Percentiles rank a stretch among this genome's conserved stretches.
phyloP scores from a whole-genome alignment of 192 early-diverging fungal species.

The Umbelopsis isabellina region DNA sequence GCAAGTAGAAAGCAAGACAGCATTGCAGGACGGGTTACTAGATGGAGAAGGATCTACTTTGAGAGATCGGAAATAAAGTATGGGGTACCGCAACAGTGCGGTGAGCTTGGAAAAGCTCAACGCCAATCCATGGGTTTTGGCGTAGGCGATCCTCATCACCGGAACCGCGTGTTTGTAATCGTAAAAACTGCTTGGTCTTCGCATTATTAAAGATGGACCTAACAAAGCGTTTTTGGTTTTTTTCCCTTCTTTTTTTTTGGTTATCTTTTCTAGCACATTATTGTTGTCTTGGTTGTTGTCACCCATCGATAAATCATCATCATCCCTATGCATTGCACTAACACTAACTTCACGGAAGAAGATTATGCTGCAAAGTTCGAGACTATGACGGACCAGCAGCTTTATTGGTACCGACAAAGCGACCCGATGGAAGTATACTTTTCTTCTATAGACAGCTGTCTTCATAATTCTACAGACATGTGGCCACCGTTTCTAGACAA shows the following conservation, averaged over 20 bases:
- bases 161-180: no score
- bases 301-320: background rate
- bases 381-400: background rate
- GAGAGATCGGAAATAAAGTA: background rate
- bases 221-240: no score
- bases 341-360: background rate
- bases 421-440: background rate
- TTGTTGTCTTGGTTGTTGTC: background rate
- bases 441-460: background rate
- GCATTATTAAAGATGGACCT: no score
- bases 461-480: background rate
- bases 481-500: background rate
- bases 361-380: constrained; percentile 4
- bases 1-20: background rate
- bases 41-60: constrained; percentile 4
- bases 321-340: constrained; percentile 1
- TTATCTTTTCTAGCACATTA: background rate
- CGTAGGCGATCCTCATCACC: no score
- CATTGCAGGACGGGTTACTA: constrained; percentile 12
- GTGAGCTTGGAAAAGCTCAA: no score
- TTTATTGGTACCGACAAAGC: constrained; percentile 6
- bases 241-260: background rate
- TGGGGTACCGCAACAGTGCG: background rate
- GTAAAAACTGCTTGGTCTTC: no score
- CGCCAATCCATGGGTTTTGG: background rate